Evolutionary conservation across 2,329 filamentous ascomycete species (phyloP), one percentile per base, ranked within the genome.

Genomic region (Colletotrichum tropicale): DNA sequence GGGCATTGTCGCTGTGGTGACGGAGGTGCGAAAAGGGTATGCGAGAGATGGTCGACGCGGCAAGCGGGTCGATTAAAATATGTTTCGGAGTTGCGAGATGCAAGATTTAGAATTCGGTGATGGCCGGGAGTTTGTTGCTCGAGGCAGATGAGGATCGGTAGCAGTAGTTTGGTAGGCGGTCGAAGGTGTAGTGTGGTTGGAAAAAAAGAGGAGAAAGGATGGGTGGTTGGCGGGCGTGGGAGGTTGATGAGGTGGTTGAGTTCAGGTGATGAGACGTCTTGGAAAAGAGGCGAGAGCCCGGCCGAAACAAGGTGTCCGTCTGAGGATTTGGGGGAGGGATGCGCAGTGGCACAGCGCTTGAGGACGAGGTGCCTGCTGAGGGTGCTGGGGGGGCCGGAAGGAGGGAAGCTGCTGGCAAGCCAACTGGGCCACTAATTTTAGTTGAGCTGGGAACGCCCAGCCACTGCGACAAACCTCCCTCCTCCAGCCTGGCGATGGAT

Each of bases 1-100:
- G 80, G 90, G 86, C 90, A 91, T 91, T 81, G 77, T 87, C 81
- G 78, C 77, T 76, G 79, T 76, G 70, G 72, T 77, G 72, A 77
- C 61, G 75, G 36, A 67, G 38, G 66, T 52, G 55, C 34, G 28
- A 30, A 12, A 34, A 3, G 6, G 21, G 30, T 36, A 6, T 26
- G 48, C 30, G 71, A 16, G 30, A 43, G n/a, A 56, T 5, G 62
- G 48, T 38, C 70, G 70, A 73, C 55, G 64, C 70, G 71, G 43
- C 70, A 34, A 38, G 64, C 58, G 60, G 56, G 32, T 30, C 26
- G 32, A 61, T 62, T 30, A 34, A 75, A 26, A 58, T 34, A 18
- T 69, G 32, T 26, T 60, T 61, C 60, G 58, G 65, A 64, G 16
- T 32, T 21, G 48, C 32, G 64, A 68, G 26, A 75, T 58, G 28